These are phyloP conservation scores for Blastocystis sp. DNA, from an alignment of 352 stramenopile genomes.

Conservation along the genomic window DNA sequence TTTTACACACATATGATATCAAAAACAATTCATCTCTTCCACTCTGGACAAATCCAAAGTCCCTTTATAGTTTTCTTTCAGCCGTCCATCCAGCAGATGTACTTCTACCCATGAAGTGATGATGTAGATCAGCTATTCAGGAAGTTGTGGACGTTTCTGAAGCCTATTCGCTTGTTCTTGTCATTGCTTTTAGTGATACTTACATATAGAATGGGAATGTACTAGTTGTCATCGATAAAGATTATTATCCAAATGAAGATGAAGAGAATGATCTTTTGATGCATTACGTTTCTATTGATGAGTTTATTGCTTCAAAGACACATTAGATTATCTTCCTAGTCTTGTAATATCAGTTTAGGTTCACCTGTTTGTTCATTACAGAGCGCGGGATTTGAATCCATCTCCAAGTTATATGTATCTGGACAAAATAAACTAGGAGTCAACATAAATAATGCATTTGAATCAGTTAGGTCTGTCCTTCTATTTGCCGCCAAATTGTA, in stretches of 20 bases:
- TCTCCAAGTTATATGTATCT: background rate
- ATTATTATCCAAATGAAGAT: background rate
- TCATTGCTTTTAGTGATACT: background rate
- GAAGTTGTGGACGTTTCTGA: background rate
- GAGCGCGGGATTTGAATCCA: background rate
- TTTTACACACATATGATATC: conserved; percentile 15
- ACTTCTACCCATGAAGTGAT: background rate
- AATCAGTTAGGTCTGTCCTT: too few species aligned
- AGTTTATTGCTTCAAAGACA: conserved; percentile 4
- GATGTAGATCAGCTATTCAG: conserved; percentile 8
- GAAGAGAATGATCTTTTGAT: background rate
- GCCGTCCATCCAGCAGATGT: background rate
- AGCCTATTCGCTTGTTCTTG: conserved; percentile 21
- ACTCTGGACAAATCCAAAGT: background rate
- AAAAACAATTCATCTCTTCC: conserved; percentile 1
- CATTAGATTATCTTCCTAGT: background rate
- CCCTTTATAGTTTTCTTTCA: conserved; percentile 34
- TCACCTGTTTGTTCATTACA: background rate
- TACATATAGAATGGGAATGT: background rate
- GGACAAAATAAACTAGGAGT: background rate
- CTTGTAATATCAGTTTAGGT: background rate
- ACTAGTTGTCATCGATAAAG: background rate
- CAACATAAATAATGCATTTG: too few species aligned
- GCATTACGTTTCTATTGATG: background rate
- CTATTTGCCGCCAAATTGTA: background rate